These are phyloP conservation scores for Bruguiera parviflora DNA, from an alignment of 345 rosid species.

Conservation along the genomic window DNA sequence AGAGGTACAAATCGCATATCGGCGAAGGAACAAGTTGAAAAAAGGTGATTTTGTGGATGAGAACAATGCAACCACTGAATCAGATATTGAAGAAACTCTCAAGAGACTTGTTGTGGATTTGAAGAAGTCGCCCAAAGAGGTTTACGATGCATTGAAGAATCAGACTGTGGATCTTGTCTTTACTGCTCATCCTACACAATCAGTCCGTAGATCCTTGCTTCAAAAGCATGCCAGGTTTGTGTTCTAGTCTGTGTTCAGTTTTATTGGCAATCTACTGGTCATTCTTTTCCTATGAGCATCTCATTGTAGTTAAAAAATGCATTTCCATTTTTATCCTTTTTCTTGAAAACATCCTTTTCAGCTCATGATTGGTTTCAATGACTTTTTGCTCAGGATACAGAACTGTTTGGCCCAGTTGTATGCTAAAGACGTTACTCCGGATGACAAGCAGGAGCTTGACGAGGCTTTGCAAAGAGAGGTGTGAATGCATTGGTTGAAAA, in stretches of 20 bases:
- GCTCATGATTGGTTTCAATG: background rate
- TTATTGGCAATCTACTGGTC: background rate
- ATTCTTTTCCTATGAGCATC: conserved; percentile 13
- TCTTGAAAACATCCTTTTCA: background rate
- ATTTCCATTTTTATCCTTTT: background rate
- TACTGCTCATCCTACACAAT: conserved; percentile 99
- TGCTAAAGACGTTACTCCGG: conserved; percentile 94
- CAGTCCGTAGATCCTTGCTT: conserved; percentile 88
- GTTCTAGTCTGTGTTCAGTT: background rate
- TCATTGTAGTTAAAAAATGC: background rate
- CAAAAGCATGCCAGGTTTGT: conserved; percentile 92
- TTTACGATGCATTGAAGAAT: conserved; percentile 89
- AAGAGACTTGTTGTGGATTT: conserved; percentile 78
- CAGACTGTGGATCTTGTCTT: conserved; percentile 96
- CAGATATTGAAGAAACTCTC: conserved; percentile 90
- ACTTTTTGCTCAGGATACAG: conserved; percentile 55
- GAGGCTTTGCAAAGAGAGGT: conserved; percentile 97
- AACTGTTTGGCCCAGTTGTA: conserved; percentile 81
- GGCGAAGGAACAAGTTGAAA: conserved; percentile 74
- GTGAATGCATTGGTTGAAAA: conserved; percentile 8
- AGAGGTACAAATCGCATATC: conserved; percentile 92
- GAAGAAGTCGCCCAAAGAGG: conserved; percentile 85
- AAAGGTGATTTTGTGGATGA: conserved; percentile 88
- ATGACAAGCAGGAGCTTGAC: conserved; percentile 97
- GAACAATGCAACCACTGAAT: conserved; percentile 83